Conservation (phyloP, 2,329 filamentous ascomycete genomes). For the Fusarium oligoseptatum region DNA sequence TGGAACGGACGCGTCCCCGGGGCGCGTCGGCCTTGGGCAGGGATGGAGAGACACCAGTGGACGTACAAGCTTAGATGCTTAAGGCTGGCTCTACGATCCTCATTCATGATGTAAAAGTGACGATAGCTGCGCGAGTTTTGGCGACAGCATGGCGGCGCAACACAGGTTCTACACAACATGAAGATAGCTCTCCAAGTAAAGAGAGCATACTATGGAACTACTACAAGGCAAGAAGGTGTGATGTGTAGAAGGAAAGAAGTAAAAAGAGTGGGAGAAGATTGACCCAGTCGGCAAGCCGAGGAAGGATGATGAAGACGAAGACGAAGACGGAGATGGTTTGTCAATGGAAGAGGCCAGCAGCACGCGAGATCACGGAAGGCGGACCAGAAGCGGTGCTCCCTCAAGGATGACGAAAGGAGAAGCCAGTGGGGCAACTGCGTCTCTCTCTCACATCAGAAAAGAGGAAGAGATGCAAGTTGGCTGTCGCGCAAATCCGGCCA, state of each 20-base stretch:
- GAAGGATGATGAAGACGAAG: constrained; percentile 8
- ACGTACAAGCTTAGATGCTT: not conserved
- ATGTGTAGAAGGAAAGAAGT: constrained; percentile 39
- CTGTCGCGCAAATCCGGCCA: constrained; percentile 18
- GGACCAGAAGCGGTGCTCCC: not conserved
- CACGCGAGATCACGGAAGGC: constrained; percentile 1
- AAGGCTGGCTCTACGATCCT: not conserved
- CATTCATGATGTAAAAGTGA: not conserved
- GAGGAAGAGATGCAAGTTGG: not conserved
- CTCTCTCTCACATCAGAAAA: constrained; percentile 27
- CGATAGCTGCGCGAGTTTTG: not conserved
- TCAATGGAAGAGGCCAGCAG: not conserved
- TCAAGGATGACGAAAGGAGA: constrained; percentile 31
- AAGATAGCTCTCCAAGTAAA: not conserved
- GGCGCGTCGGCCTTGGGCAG: not conserved
- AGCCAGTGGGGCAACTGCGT: constrained; percentile 4
- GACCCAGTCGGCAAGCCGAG: constrained; percentile 23
- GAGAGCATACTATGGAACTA: not conserved
- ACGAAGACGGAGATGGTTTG: not conserved
- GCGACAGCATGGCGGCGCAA: not conserved
- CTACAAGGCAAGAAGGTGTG: constrained; percentile 5
- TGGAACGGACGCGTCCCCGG: constrained; percentile 31
- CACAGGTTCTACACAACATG: constrained; percentile 2
- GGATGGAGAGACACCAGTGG: constrained; percentile 3
- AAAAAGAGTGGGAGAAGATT: constrained; percentile 24